Percentiles rank a stretch among this genome's conserved stretches.
Evolutionary conservation across 495 filamentous ascomycete species (phyloP).

Genomic region (Aspergillus asperescens): DNA sequence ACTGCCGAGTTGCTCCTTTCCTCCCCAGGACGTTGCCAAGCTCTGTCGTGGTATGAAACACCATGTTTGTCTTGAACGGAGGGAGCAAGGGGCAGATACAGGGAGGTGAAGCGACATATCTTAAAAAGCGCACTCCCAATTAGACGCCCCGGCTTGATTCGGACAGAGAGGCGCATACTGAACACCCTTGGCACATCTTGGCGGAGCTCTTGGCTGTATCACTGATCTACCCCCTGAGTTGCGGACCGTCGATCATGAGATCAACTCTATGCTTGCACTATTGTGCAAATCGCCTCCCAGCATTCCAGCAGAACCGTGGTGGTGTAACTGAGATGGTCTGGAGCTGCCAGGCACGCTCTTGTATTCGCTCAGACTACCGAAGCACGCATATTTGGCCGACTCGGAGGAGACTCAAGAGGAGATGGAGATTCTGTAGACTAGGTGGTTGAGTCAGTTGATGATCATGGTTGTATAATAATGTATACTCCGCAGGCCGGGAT

Average conservation of each 20-base stretch:
- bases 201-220: conserved; percentile 21
- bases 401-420: background rate
- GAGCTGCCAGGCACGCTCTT: conserved; percentile 7
- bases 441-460: background rate
- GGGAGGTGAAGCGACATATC: conserved; percentile 1
- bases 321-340: conserved; percentile 8
- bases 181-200: conserved; percentile 18
- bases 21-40: conserved; percentile 23
- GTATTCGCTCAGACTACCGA: background rate
- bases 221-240: conserved; percentile 8
- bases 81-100: conserved; percentile 15
- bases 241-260: conserved; percentile 21
- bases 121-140: background rate
- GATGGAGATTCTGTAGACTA: background rate
- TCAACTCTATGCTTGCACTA: conserved; percentile 9
- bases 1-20: background rate
- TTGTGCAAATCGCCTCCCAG: background rate
- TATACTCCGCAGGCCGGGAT: too few relatives aligned
- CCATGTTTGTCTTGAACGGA: conserved; percentile 6
- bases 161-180: conserved; percentile 9
- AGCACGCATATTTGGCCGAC: background rate
- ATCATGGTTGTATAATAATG: background rate
- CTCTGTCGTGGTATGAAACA: conserved; percentile 22
- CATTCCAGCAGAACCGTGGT: background rate
- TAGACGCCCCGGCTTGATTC: background rate